Base-by-base conservation (phyloP, 2,329 filamentous ascomycete species). In the Pestalotiopsis fici region DNA sequence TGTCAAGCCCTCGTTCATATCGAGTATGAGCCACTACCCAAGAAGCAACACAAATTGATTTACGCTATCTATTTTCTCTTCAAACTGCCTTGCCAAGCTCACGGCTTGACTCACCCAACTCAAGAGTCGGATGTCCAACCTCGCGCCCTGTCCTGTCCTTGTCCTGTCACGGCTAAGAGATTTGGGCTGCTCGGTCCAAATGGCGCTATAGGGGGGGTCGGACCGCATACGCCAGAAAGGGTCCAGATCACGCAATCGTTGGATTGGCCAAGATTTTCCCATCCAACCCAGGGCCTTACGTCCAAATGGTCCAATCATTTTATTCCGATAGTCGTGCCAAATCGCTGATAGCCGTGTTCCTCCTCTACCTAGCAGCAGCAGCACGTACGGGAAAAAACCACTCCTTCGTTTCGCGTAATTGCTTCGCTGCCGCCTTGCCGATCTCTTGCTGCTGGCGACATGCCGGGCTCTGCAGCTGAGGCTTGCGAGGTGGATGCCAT, bases 221-320 rank as follows among this genome's bases (percentile, higher is more conserved):
- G 61, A 35, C 61, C 54, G 54, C 23, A 65, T 23, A 50, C 63
- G 63, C 63, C 63, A 65, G 63, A 65, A 65, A 59, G 54, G 63
- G 63, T 65, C 63, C 63, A 21, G 28, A 65, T 65, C 63, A 65
- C 63, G 63, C 63, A 50, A 65, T 65, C 63, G 54, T n/a, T 21
- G n/a, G 12, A 23, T 11, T 47, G 59, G 25, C 62, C 62, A 47
- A 31, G 27, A 21, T 35, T 39, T 55, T 56, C 50, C 60, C 39
- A 64, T 64, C 23, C 23, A 35, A 64, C 62, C 62, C 60, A 13
- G 25, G 31, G 13, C 27, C n/a, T 13, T 3, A 60, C 6, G 9
- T n/a, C 21, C 28, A 7, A n/a, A 21, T 11, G 31, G 31, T 21
- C 57, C 57, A 35, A 35, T 31, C 27, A 60, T 7, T 13, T 57